Conservation (phyloP, 495 filamentous ascomycete genomes). For the Aspergillus kassunensis region DNA sequence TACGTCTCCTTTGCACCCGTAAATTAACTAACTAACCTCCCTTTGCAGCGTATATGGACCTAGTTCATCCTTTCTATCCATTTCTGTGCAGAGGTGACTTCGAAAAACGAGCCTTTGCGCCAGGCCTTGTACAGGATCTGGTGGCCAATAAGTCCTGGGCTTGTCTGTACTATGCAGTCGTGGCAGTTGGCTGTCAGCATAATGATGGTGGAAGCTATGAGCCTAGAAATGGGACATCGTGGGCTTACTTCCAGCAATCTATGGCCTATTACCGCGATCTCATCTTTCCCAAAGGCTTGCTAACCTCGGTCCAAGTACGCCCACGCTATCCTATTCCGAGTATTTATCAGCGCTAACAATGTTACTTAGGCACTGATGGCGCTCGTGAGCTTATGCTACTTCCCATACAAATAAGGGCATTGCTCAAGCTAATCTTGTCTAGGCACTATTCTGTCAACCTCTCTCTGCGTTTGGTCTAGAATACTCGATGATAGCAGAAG, state of each 20-base stretch:
- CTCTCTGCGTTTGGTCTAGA: conserved; percentile 19
- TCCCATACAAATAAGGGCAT: no score
- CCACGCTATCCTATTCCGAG: neutral
- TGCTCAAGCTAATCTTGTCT: neutral
- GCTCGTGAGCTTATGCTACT: neutral
- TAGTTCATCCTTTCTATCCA: conserved; percentile 18
- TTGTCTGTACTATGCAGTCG: conserved; percentile 16
- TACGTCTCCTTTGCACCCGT: neutral
- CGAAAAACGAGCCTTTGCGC: neutral
- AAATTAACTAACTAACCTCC: neutral
- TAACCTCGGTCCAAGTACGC: conserved; percentile 17
- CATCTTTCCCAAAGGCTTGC: conserved; percentile 8
- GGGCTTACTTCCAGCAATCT: conserved; percentile 16
- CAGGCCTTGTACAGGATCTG: neutral
- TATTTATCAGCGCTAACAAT: neutral
- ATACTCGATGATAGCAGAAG: conserved; percentile 13
- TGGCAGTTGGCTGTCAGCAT: conserved; percentile 22
- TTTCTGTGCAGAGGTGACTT: conserved; percentile 12
- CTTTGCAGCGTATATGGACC: conserved; percentile 14
- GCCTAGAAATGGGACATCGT: conserved; percentile 13
- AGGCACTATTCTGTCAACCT: conserved; percentile 18
- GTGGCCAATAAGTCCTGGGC: conserved; percentile 11
- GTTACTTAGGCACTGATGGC: neutral
- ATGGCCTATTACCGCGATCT: conserved; percentile 13
- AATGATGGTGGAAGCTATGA: conserved; percentile 20